Evolutionary conservation across 1,284 basidiomycete species (phyloP), one percentile per base, ranked within the genome.

Genomic region (Apiotrichum montevideense): DNA sequence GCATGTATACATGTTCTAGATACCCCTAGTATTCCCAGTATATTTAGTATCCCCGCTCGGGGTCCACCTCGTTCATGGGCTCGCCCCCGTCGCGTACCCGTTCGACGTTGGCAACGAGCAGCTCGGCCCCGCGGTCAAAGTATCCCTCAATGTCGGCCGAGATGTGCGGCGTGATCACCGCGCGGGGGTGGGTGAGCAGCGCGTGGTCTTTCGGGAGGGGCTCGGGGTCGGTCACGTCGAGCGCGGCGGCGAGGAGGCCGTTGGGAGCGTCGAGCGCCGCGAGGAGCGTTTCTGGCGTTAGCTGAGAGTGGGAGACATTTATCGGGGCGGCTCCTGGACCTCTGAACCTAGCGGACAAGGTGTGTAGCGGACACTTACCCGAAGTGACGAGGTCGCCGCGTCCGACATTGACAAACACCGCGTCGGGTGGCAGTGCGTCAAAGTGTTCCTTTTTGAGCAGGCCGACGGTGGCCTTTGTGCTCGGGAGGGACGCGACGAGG

Each of bases 141-240:
- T 74, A 70, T 2, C 66, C 67, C 54, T 68, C 66, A 10, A 71
- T 63, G 42, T 72, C 71, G 3, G 71, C 69, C 4, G 63, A 66
- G 37, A 67, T 65, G 56, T 76, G 75, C 3, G 74, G 71, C 4
- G 74, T 76, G 56, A 77, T 63, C 44, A 74, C 67, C 1, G 63
- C 70, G 40, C 63, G 61, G 0, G 70, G 70, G 52, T 78, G 75
- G 10, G 74, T 59, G 46, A 63, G 72, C 3, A 78, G 61, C 4
- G 72, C 63, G 59, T 78, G 74, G 21, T 55, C 52, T 21, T 63
- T 56, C 0, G 74, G 69, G 9, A 78, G 64, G 2, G 76, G 76
- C 63, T 77, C 77, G 35, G 76, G 76, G 55, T 77, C 74, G 0
- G 76, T 78, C 8, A 78, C 76, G 63, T 78, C 76, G 3, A 78